Evolutionary conservation across 2,329 filamentous ascomycete species (phyloP).

Genomic region (Neodidymelliopsis sp.): DNA sequence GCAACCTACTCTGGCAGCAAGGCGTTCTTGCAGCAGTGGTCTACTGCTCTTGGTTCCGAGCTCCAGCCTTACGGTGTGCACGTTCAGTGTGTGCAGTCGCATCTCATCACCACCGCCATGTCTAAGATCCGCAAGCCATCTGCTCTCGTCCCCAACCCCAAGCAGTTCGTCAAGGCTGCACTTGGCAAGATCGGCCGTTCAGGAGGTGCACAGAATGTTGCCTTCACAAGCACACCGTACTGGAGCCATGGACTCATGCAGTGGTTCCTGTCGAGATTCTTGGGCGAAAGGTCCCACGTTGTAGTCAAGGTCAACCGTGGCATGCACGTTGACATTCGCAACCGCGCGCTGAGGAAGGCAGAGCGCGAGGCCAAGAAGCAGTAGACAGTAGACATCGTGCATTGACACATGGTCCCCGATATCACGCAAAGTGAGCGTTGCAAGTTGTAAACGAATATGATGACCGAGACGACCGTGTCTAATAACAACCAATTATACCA

Average conservation of each 20-base stretch:
- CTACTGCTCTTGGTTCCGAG: constrained; percentile 82
- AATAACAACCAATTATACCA: constrained; percentile 4
- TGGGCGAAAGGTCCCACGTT: constrained; percentile 64
- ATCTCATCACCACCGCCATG: constrained; percentile 96
- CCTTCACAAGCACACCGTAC: constrained; percentile 88
- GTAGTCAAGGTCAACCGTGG: constrained; percentile 68
- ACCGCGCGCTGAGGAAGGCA: constrained; percentile 81
- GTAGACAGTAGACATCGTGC: constrained; percentile 17
- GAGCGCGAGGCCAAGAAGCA: constrained; percentile 80
- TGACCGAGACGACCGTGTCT: background rate
- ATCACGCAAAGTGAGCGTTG: background rate
- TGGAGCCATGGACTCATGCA: constrained; percentile 92
- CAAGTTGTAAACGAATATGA: background rate
- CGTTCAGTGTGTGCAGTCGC: constrained; percentile 90
- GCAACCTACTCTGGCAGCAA: constrained; percentile 98
- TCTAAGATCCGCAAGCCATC: constrained; percentile 88
- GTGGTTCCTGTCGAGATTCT: constrained; percentile 73
- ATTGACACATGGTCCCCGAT: background rate
- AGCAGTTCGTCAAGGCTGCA: constrained; percentile 79
- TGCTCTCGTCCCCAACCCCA: constrained; percentile 79
- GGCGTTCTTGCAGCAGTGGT: constrained; percentile 98
- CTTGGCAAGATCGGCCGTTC: constrained; percentile 81
- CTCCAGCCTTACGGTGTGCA: constrained; percentile 81
- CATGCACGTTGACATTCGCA: constrained; percentile 86
- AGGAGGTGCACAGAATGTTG: constrained; percentile 78